Conservation (phyloP, 2,329 filamentous ascomycete species). For the Aspergillus sp. region DNA sequence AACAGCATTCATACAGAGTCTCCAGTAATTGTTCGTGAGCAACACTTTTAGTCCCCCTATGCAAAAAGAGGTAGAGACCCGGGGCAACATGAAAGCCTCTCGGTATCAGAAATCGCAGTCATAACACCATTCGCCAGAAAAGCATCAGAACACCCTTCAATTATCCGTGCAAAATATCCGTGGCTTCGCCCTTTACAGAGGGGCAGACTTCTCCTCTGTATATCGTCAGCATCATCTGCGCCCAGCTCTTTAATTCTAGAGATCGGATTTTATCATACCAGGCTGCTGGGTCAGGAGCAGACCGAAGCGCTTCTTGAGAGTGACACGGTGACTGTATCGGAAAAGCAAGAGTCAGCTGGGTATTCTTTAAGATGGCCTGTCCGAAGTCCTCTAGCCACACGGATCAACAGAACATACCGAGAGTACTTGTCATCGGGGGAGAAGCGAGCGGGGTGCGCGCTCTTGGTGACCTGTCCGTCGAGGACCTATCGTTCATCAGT, state of each 20-base stretch:
- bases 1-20: too few species aligned
- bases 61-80: conserved; percentile 7
- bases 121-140: conserved; percentile 42
- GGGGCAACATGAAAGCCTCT: conserved; percentile 15
- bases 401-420: conserved; percentile 45
- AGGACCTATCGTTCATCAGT: conserved; percentile 30
- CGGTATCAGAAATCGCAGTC: conserved; percentile 26
- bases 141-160: conserved; percentile 23
- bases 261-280: conserved; percentile 39
- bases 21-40: background rate
- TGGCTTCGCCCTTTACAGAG: conserved; percentile 28
- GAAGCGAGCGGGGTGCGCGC: conserved; percentile 92
- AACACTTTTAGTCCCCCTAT: conserved; percentile 2
- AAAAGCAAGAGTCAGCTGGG: conserved; percentile 3
- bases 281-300: conserved; percentile 78
- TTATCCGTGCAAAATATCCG: conserved; percentile 19
- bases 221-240: conserved; percentile 11
- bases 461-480: conserved; percentile 85
- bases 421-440: conserved; percentile 99
- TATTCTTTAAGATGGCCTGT: conserved; percentile 3
- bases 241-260: background rate
- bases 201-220: conserved; percentile 28
- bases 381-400: background rate
- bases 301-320: conserved; percentile 89
- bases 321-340: conserved; percentile 74